Conservation (phyloP, 2,329 filamentous ascomycete genomes). For the Cladorrhinum sp. region DNA sequence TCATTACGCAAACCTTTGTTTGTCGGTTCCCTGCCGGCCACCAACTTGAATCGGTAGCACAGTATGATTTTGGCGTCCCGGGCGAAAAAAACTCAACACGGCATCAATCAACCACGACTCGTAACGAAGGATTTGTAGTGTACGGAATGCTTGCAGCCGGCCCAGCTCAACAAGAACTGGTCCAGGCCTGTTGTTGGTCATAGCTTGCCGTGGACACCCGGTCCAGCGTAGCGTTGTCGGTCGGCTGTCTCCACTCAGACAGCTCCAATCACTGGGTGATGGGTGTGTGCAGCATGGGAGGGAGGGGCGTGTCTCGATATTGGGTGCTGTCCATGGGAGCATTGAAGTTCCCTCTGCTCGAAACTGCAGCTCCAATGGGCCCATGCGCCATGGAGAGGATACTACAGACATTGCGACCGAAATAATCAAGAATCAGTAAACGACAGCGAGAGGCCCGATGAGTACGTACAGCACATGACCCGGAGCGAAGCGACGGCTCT, state of each 20-base stretch:
- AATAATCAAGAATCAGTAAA: background rate
- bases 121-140: background rate
- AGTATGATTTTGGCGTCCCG: background rate
- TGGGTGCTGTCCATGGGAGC: conserved; percentile 7
- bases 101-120: too few species aligned
- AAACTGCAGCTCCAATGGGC: conserved; percentile 17
- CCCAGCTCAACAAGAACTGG: background rate
- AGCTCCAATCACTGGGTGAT: background rate
- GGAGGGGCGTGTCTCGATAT: conserved; percentile 7
- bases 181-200: background rate
- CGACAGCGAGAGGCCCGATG: background rate
- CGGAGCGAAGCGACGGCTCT: background rate
- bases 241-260: background rate
- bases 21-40: too few species aligned
- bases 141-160: background rate
- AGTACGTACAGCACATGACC: background rate
- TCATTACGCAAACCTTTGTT: background rate
- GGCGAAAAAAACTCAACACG: background rate
- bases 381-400: conserved; percentile 17
- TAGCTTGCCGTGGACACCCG: background rate
- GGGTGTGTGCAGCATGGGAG: background rate
- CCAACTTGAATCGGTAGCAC: background rate
- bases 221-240: background rate
- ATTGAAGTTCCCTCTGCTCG: conserved; percentile 1
- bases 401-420: conserved; percentile 11